phyloP scores from a whole-genome alignment of 129 eudicot species.

The Tanacetum coccineum region DNA sequence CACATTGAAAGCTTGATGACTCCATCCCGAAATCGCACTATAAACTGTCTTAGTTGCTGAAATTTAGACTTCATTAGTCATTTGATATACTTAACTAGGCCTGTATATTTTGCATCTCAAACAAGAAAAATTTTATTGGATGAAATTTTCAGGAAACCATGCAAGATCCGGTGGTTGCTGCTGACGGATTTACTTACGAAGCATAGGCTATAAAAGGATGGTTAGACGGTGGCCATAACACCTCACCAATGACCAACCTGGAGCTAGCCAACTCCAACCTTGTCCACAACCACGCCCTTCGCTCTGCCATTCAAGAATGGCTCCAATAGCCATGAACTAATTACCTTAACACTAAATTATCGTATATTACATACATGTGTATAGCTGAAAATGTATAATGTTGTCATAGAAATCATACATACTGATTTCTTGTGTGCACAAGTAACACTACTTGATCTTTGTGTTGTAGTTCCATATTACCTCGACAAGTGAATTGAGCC shows the following conservation, averaged over 20 bases:
- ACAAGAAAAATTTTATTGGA: background rate
- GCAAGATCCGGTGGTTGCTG: constrained; percentile 88
- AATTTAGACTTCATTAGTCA: background rate
- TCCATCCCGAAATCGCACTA: background rate
- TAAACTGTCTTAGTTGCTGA: background rate
- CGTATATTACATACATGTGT: background rate
- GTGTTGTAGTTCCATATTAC: no score
- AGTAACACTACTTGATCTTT: no score
- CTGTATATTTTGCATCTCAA: background rate
- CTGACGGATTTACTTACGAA: constrained; percentile 91
- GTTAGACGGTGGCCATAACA: constrained; percentile 77
- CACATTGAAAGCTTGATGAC: background rate
- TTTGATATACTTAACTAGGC: background rate
- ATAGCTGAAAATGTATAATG: no score
- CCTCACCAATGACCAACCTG: constrained; percentile 87
- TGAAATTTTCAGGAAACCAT: constrained; percentile 58
- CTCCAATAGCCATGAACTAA: constrained; percentile 40
- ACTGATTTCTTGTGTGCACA: no score
- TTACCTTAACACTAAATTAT: background rate
- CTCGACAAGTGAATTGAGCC: no score
- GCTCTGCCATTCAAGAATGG: constrained; percentile 98
- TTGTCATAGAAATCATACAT: no score
- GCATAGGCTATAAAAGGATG: constrained; percentile 82
- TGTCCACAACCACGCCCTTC: constrained; percentile 70
- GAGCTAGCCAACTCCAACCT: constrained; percentile 54